Conservation (phyloP, 345 rosid species). For the Populus alba region DNA sequence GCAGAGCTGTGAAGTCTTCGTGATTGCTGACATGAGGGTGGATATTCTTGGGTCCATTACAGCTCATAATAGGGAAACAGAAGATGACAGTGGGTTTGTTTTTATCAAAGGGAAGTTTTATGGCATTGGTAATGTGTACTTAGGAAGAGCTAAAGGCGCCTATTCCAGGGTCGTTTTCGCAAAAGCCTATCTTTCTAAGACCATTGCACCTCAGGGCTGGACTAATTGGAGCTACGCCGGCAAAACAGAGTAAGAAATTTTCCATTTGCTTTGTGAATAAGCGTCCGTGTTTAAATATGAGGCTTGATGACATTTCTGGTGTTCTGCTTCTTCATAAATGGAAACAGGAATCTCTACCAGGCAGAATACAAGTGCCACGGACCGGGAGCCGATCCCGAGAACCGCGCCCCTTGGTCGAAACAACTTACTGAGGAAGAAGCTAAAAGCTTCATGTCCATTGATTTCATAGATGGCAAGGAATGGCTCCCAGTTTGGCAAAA, state of each 20-base stretch:
- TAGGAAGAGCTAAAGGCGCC: conserved; percentile 80
- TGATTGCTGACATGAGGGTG: conserved; percentile 67
- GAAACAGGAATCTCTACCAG: conserved; percentile 52
- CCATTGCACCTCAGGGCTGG: conserved; percentile 73
- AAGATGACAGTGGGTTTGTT: conserved; percentile 65
- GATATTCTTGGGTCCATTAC: conserved; percentile 72
- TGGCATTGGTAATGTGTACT: conserved; percentile 55
- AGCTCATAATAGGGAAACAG: conserved; percentile 60
- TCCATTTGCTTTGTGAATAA: not conserved
- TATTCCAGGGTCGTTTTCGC: conserved; percentile 67
- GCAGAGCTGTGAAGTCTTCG: conserved; percentile 79
- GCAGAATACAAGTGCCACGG: conserved; percentile 73
- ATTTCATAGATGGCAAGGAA: conserved; percentile 62
- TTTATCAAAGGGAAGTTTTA: conserved; percentile 69
- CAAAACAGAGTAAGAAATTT: conserved; percentile 48
- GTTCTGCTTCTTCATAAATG: not conserved
- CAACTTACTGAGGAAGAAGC: conserved; percentile 67
- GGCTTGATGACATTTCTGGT: not conserved
- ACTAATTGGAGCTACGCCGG: conserved; percentile 78
- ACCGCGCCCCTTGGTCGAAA: conserved; percentile 59
- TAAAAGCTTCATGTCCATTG: conserved; percentile 48
- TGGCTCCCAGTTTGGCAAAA: conserved; percentile 73
- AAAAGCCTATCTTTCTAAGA: conserved; percentile 61
- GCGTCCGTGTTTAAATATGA: not conserved
- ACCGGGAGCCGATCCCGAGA: conserved; percentile 55